Evolutionary conservation across 2,329 filamentous ascomycete genomes (phyloP).

Genomic region (Ophiosphaerella korrae): DNA sequence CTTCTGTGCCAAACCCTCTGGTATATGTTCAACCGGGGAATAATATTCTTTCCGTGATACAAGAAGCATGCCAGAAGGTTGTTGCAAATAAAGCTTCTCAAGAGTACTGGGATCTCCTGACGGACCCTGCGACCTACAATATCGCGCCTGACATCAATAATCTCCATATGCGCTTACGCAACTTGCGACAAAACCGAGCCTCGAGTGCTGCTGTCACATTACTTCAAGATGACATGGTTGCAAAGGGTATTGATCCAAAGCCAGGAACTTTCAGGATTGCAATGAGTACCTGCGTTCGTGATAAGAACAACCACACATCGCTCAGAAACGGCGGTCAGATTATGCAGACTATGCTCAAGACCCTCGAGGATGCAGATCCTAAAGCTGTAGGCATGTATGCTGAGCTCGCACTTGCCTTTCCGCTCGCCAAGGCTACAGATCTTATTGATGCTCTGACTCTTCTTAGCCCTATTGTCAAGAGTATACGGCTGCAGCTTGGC

Average conservation of each 20-base stretch:
- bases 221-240: conserved; percentile 51
- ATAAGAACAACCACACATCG: conserved; percentile 75
- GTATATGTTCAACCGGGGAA: conserved; percentile 56
- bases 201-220: conserved; percentile 66
- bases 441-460: conserved; percentile 34
- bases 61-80: conserved; percentile 67
- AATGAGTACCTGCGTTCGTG: conserved; percentile 73
- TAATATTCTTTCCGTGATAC: conserved; percentile 68
- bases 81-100: conserved; percentile 66
- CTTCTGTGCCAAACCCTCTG: conserved; percentile 38
- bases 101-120: conserved; percentile 79
- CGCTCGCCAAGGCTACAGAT: conserved; percentile 36
- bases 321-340: conserved; percentile 69
- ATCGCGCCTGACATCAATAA: conserved; percentile 75
- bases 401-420: conserved; percentile 33
- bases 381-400: conserved; percentile 39
- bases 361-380: conserved; percentile 36
- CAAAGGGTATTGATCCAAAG: conserved; percentile 33
- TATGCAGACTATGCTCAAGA: conserved; percentile 54
- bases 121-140: conserved; percentile 56
- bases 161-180: conserved; percentile 69
- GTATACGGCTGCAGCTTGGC: conserved; percentile 37
- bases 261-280: conserved; percentile 70
- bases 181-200: conserved; percentile 69
- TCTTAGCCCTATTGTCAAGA: conserved; percentile 32